Evolutionary conservation across 139 green algal species (phyloP), one percentile per base, ranked within the genome.

Genomic region (Coelastrella sp.): DNA sequence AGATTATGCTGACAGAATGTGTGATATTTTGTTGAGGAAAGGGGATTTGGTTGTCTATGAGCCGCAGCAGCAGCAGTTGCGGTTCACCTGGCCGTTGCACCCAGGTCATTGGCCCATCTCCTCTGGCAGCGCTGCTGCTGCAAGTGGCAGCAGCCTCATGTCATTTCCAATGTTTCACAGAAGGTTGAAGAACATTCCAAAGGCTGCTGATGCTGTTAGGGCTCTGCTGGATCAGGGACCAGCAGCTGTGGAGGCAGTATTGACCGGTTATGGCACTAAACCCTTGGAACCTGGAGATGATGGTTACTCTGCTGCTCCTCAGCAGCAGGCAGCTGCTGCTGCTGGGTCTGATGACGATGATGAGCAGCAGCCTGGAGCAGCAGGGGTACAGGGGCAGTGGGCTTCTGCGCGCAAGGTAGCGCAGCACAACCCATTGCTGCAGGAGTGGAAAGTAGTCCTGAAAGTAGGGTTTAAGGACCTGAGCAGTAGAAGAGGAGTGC

Each of bases 51-150:
- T 15, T 4, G n/a, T 41, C 38, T 63, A 45, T 30, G n/a, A n/a
- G n/a, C n/a, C n/a, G n/a, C 75, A 72, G 75, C 75, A 50, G 51
- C 51, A 82, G 75, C 35, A 68, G 75, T 41, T 48, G 73, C 66
- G 34, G 59, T 38, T 37, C n/a, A 23, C 13, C 38, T 64, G 41
- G n/a, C 32, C 71, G 6, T n/a, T n/a, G 34, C 27, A 35, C 2
- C 6, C 71, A 64, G 71, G 35, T 8, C 4, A 17, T 35, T 80
- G 75, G 63, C 8, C 30, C n/a, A 34, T 19, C 6, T 41, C 41
- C 71, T 64, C 41, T 43, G 63, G 71, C 69, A 62, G 69, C 69
- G 57, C 25, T 62, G 57, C 23, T 38, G 38, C 2, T 59, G 69
- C 25, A 27, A n/a, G n/a, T n/a, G n/a, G 34, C 3, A 40, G 34